A percentile compares a stretch with the other conserved stretches of the same genome.
phyloP scores from a whole-genome alignment of 306 rosid genomes.

The Adenanthera pavonina region DNA sequence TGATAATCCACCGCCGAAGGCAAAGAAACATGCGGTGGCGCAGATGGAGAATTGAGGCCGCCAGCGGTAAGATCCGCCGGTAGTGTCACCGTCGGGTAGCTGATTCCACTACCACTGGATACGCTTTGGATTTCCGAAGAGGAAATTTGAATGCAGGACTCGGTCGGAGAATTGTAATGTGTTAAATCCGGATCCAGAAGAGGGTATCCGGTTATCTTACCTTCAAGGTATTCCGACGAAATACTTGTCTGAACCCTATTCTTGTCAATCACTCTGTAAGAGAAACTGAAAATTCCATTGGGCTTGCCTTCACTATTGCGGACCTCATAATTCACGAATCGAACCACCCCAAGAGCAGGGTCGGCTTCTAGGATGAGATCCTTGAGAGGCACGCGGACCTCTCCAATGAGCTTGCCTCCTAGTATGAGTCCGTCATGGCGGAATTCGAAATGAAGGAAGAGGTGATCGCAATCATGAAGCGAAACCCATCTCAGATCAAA shows the following conservation, averaged over 20 bases:
- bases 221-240: slow-evolving; percentile 36
- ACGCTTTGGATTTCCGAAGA: slow-evolving; percentile 17
- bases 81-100: slow-evolving; percentile 20
- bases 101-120: background rate
- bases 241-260: background rate
- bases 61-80: slow-evolving; percentile 15
- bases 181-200: slow-evolving; percentile 21
- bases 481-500: slow-evolving; percentile 42
- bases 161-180: background rate
- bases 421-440: slow-evolving; percentile 54
- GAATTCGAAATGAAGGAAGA: slow-evolving; percentile 49
- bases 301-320: slow-evolving; percentile 48
- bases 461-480: slow-evolving; percentile 13
- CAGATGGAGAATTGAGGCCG: background rate
- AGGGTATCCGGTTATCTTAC: slow-evolving; percentile 50
- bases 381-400: slow-evolving; percentile 44
- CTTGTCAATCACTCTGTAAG: slow-evolving; percentile 38
- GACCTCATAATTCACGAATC: slow-evolving; percentile 57
- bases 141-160: slow-evolving; percentile 27
- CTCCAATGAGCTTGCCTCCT: slow-evolving; percentile 55
- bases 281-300: slow-evolving; percentile 56
- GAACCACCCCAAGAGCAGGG: background rate
- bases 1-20: slow-evolving; percentile 23
- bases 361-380: slow-evolving; percentile 42
- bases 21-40: background rate